Conservation (phyloP, 2,329 filamentous ascomycete genomes). For the Alternaria conjuncta region DNA sequence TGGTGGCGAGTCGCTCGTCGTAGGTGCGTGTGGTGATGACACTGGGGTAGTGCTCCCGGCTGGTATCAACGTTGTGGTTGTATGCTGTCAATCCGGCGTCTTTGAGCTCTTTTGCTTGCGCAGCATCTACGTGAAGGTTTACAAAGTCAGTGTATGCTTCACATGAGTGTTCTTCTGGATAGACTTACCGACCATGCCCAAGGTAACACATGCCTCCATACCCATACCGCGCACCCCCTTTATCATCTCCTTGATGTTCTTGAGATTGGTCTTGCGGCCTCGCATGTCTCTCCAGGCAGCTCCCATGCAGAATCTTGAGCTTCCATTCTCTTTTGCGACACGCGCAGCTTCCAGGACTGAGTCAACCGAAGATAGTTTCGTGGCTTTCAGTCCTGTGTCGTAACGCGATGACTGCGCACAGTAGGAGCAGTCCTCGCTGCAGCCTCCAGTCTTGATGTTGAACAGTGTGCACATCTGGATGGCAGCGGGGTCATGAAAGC, state of each 20-base stretch:
- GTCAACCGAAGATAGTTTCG: constrained; percentile 79
- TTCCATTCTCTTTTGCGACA: constrained; percentile 80
- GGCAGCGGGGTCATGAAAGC: constrained; percentile 81
- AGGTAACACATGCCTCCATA: constrained; percentile 96
- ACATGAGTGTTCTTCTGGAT: too few species aligned
- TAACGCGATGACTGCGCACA: constrained; percentile 88
- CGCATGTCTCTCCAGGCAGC: constrained; percentile 95
- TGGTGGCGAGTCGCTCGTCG: constrained; percentile 82
- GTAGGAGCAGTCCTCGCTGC: constrained; percentile 91
- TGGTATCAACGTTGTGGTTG: constrained; percentile 94
- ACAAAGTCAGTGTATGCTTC: background rate
- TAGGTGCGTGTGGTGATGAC: constrained; percentile 87
- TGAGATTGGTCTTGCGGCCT: constrained; percentile 80
- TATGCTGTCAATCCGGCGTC: constrained; percentile 86
- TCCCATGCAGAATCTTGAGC: constrained; percentile 93
- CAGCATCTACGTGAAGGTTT: too few species aligned
- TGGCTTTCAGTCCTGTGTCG: constrained; percentile 77
- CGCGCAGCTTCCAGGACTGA: constrained; percentile 80
- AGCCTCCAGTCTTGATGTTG: constrained; percentile 96
- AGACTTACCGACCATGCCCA: too few species aligned
- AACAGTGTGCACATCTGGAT: constrained; percentile 94
- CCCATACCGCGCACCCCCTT: constrained; percentile 78
- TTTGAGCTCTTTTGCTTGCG: constrained; percentile 82
- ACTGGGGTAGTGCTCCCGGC: constrained; percentile 83
- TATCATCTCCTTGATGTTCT: constrained; percentile 87